Conservation (phyloP, 805 yeast genomes). For the Ogataea paraovalis region DNA sequence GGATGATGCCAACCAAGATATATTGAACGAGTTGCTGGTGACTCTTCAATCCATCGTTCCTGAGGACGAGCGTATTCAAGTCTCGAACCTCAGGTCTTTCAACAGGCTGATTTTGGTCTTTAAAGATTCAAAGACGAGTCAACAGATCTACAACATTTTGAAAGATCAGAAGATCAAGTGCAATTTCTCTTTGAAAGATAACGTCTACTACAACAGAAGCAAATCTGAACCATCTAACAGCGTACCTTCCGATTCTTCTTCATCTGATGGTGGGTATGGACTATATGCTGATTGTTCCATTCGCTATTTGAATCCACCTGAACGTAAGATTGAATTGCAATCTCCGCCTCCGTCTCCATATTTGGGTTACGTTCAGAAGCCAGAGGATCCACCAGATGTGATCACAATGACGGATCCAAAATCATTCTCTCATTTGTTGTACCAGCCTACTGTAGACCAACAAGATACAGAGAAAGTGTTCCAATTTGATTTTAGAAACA, state of each 20-base stretch:
- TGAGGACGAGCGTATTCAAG: conserved; percentile 13
- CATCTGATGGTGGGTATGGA: neutral
- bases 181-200: conserved; percentile 21
- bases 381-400: conserved; percentile 32
- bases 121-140: conserved; percentile 13
- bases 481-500: neutral
- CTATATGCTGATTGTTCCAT: neutral
- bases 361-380: conserved; percentile 27
- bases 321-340: conserved; percentile 28
- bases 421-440: conserved; percentile 27
- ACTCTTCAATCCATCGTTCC: conserved; percentile 14
- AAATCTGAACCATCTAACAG: neutral
- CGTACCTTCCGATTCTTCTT: too few relatives aligned
- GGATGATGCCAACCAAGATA: conserved; percentile 14
- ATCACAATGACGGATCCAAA: conserved; percentile 29
- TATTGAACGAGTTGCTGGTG: conserved; percentile 14
- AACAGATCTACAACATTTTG: conserved; percentile 13
- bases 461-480: conserved; percentile 19
- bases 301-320: conserved; percentile 21
- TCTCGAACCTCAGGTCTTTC: conserved; percentile 24
- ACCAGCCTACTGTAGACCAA: conserved; percentile 21
- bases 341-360: conserved; percentile 36
- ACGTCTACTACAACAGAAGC: neutral
- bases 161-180: conserved; percentile 17
- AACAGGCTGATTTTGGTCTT: conserved; percentile 27